These are phyloP conservation scores for Saccharomycopsis javanensis DNA, from an alignment of 805 yeast genomes.

Conservation along the genomic window DNA sequence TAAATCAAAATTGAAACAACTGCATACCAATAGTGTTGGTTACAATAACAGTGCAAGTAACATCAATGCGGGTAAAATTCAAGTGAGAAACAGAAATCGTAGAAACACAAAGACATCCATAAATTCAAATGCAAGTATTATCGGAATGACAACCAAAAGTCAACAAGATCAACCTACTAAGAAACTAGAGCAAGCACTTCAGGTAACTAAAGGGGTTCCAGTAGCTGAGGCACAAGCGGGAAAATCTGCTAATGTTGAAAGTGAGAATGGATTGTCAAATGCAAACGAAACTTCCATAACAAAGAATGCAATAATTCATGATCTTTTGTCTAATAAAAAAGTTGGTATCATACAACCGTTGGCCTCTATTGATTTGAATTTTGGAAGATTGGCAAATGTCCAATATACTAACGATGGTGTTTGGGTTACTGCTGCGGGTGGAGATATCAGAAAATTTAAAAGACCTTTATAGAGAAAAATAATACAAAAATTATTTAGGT, in stretches of 20 bases:
- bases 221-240: background rate
- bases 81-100: background rate
- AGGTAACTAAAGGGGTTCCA: conserved; percentile 4
- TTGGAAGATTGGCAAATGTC: conserved; percentile 29
- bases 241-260: background rate
- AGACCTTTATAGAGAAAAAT: conserved; percentile 4
- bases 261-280: background rate
- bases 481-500: too few species aligned
- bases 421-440: conserved; percentile 31
- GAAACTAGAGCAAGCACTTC: conserved; percentile 16
- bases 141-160: background rate
- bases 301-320: conserved; percentile 21
- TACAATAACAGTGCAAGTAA: background rate
- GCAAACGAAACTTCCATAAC: background rate
- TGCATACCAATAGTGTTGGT: conserved; percentile 4
- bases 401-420: conserved; percentile 26
- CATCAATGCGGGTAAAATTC: background rate
- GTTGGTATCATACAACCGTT: conserved; percentile 29
- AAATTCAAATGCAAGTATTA: background rate
- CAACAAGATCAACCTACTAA: conserved; percentile 13
- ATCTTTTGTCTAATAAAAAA: conserved; percentile 20
- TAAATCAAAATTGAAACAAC: conserved; percentile 24
- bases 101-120: conserved; percentile 22
- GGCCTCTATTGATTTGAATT: conserved; percentile 25
- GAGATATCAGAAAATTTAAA: conserved; percentile 34